Percentiles rank a stretch among this genome's conserved stretches.
Evolutionary conservation across 2,329 filamentous ascomycete species (phyloP).

Genomic region (Didymella exigua): DNA sequence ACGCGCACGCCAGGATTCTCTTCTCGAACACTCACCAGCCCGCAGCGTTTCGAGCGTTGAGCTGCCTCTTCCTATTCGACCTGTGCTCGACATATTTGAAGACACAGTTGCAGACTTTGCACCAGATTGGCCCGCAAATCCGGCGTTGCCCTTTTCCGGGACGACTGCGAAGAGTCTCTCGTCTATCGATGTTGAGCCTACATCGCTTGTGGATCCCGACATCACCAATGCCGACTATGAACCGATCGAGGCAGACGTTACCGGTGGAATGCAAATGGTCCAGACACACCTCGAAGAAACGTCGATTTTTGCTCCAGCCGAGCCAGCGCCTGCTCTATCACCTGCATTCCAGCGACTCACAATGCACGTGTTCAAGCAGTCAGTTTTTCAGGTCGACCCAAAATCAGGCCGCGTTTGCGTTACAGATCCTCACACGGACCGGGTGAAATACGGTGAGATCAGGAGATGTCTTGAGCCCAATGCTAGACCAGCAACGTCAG

Average conservation of each 20-base stretch:
- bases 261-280: too few species aligned
- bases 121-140: neutral
- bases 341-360: neutral
- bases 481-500: too few species aligned
- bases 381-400: neutral
- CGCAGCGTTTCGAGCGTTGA: neutral
- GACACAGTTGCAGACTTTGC: neutral
- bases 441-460: neutral
- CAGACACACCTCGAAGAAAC: neutral
- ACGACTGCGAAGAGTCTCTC: neutral
- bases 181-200: neutral
- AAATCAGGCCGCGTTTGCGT: neutral
- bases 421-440: neutral
- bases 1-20: neutral
- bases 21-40: neutral
- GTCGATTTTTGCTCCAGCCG: neutral
- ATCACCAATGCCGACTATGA: neutral
- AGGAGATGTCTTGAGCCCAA: too few species aligned
- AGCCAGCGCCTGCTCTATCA: neutral
- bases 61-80: neutral
- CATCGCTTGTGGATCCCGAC: neutral
- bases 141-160: neutral
- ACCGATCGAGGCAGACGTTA: neutral
- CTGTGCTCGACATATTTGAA: neutral
- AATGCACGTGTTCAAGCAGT: neutral